A percentile compares a stretch with the other conserved stretches of the same genome.
Evolutionary conservation across 176 grass and related monocot species (phyloP).

Genomic region (Aegilops longissima): DNA sequence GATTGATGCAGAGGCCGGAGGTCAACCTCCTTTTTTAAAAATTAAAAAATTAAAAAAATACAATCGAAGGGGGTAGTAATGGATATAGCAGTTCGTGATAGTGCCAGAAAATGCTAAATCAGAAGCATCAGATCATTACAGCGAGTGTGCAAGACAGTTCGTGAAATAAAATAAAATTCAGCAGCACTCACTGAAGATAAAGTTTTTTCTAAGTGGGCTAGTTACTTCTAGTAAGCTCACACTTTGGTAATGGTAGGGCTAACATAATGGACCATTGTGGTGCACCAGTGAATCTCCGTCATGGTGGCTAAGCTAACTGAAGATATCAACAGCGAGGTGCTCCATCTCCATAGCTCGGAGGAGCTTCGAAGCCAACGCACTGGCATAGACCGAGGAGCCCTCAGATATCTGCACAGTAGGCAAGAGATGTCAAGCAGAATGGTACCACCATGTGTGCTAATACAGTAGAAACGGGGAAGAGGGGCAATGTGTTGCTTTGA

Average conservation of each 20-base stretch:
- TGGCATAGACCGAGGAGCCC: not conserved
- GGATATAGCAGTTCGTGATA: not conserved
- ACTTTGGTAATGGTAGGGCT: not conserved
- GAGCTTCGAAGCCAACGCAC: not conserved
- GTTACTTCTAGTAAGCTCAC: conserved; percentile 18
- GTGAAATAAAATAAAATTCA: not conserved
- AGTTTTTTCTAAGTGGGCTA: not conserved
- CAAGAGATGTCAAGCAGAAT: not conserved
- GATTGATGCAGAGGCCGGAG: too few relatives aligned
- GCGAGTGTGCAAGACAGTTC: not conserved
- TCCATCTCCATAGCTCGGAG: conserved; percentile 6
- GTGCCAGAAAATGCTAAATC: conserved; percentile 8
- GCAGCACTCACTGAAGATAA: not conserved
- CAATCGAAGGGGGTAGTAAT: not conserved
- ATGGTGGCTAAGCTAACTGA: not conserved
- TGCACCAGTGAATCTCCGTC: not conserved
- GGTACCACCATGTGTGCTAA: not conserved
- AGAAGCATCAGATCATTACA: conserved; percentile 23
- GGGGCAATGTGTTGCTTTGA: not conserved
- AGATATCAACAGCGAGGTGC: not conserved
- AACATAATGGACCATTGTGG: conserved; percentile 16
- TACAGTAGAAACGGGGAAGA: not conserved
- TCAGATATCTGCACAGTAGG: conserved; percentile 27
- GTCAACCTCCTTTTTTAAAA: not conserved
- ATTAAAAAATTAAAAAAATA: not conserved